These are phyloP conservation scores for Lathyrus aphaca DNA, from an alignment of 306 rosid genomes.

Conservation along the genomic window DNA sequence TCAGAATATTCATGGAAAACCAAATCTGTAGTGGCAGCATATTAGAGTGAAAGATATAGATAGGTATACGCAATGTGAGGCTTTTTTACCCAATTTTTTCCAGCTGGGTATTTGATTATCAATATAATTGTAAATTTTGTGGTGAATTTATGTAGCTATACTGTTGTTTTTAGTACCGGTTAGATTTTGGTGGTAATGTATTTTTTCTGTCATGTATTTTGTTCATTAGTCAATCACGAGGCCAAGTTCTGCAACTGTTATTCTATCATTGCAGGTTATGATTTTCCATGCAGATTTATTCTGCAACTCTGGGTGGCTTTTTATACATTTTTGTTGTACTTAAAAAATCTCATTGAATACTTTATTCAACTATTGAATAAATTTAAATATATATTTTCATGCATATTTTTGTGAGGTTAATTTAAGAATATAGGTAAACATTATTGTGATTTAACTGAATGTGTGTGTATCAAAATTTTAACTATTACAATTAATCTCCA, in stretches of 20 bases:
- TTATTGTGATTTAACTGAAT: too few relatives aligned
- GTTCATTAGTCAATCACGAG: background rate
- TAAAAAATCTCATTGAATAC: too few relatives aligned
- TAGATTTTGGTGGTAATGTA: slow-evolving; percentile 41
- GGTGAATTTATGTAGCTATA: slow-evolving; percentile 20
- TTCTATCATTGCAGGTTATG: background rate
- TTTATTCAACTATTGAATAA: too few relatives aligned
- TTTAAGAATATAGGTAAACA: too few relatives aligned
- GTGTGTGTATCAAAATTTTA: too few relatives aligned
- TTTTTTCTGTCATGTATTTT: background rate
- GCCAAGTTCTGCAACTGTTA: background rate
- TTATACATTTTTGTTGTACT: too few relatives aligned
- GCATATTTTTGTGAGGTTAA: too few relatives aligned
- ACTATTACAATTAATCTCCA: too few relatives aligned
- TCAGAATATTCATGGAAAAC: slow-evolving; percentile 25
- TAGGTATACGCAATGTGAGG: slow-evolving; percentile 36
- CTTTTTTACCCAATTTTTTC: slow-evolving; percentile 54
- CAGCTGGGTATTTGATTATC: slow-evolving; percentile 41
- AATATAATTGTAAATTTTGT: slow-evolving; percentile 47
- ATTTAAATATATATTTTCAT: too few relatives aligned
- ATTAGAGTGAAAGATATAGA: slow-evolving; percentile 31
- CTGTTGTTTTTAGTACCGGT: slow-evolving; percentile 1
- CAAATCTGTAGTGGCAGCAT: slow-evolving; percentile 22
- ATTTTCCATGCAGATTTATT: background rate
- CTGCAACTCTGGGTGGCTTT: background rate